Evolutionary conservation across 1,139 yeast species (phyloP), one percentile per base, ranked within the genome.

Genomic region (Kurtzmaniella quercitrusa): DNA sequence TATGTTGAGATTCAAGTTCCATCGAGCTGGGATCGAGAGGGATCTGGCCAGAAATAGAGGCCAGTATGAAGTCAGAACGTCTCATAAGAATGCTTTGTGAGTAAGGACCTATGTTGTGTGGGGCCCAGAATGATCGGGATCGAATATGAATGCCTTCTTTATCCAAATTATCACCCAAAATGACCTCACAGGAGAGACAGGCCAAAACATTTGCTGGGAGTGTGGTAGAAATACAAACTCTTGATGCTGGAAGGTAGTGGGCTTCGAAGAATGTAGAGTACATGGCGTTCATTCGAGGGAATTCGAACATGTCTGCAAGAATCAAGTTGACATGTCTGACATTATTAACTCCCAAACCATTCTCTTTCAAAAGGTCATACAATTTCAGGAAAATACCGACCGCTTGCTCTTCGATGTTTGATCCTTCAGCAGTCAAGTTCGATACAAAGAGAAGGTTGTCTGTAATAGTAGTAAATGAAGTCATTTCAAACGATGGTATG

Each of bases 91-190:
- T 78, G 1, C 93, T 79, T 62, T 93, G 98, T 0, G 98, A 91
- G 59, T 93, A 93, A 0, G 98, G 98, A 0, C 98, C 98, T 45
- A 93, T 93, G 54, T 93, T 93, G 39, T 95, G 94, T 0, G 98
- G 98, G 0, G 97, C 97, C 98, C 98, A 93, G 60, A 85, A 90
- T 25, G 96, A 89, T 46, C 93, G 73, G 1, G 98, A 89, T 54
- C 93, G 89, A 3, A 93, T 88, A 58, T 93, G 98, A 19, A 93
- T 68, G 0, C 98, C 97, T 37, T 66, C 66, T 51, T 81, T 81
- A 16, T 47, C 18, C 12, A 25, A 21, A 29, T 23, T 15, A 7
- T 15, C 36, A 2, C 27, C 25, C 9, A 34, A 18, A 3, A 41
- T 60, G 1, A 74, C 72, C 4, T 74, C 65, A 33, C 86, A 81